These are phyloP conservation scores for Tubosaeta brunneosetosa DNA, from an alignment of 768 basidiomycete species.

Conservation along the genomic window DNA sequence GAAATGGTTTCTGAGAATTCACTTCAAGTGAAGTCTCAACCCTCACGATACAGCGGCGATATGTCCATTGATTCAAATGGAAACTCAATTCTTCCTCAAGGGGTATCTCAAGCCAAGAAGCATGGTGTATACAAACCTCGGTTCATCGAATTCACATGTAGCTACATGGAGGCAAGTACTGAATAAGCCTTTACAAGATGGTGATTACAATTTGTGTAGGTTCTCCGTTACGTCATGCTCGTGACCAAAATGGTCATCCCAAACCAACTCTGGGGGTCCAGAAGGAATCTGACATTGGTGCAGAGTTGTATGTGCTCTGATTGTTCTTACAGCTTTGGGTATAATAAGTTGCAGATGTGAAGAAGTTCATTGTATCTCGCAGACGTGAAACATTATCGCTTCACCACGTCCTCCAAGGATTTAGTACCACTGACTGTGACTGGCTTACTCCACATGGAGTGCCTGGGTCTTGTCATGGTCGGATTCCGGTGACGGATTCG, in stretches of 20 bases:
- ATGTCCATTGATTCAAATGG: conserved; percentile 52
- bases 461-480: conserved; percentile 35
- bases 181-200: neutral
- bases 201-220: conserved; percentile 37
- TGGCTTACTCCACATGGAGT: conserved; percentile 61
- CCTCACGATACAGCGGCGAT: conserved; percentile 31
- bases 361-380: conserved; percentile 65
- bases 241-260: conserved; percentile 71
- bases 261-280: conserved; percentile 72
- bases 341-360: conserved; percentile 48
- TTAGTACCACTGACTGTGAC: conserved; percentile 68
- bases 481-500: conserved; percentile 61
- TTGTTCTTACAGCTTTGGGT: neutral
- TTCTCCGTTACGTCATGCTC: conserved; percentile 60
- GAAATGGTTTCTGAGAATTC: conserved; percentile 74
- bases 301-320: conserved; percentile 44
- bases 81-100: conserved; percentile 41
- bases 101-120: conserved; percentile 44
- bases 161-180: conserved; percentile 50
- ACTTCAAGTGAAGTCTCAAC: conserved; percentile 52
- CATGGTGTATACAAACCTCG: conserved; percentile 57
- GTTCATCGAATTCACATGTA: conserved; percentile 76
- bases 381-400: conserved; percentile 80
- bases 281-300: conserved; percentile 56
- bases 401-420: conserved; percentile 71